These are phyloP conservation scores for Tanacetum coccineum DNA, from an alignment of 129 eudicot genomes.

Conservation along the genomic window DNA sequence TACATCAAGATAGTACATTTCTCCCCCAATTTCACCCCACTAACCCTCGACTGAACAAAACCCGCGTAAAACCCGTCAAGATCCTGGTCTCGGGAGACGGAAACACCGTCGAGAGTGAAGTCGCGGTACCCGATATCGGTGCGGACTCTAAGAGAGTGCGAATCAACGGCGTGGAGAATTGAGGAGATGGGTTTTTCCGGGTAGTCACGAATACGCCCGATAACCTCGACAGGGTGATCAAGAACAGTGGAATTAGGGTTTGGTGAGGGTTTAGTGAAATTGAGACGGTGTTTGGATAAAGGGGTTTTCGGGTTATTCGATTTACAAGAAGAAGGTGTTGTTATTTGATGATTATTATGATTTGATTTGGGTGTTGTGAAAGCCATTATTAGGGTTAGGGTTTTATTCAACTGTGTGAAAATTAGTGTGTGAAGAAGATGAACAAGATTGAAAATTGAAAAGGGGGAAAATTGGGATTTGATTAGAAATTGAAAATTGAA, in stretches of 20 bases:
- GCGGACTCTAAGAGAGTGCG: constrained; percentile 50
- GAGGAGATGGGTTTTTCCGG: constrained; percentile 53
- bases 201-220: constrained; percentile 73
- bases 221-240: constrained; percentile 91
- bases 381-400: constrained; percentile 29
- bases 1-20: constrained; percentile 95
- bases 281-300: constrained; percentile 48
- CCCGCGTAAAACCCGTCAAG: constrained; percentile 74
- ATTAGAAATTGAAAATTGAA: background rate
- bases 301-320: constrained; percentile 41
- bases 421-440: background rate
- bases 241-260: constrained; percentile 44
- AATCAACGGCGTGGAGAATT: constrained; percentile 36
- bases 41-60: constrained; percentile 65
- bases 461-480: background rate
- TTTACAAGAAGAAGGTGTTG: constrained; percentile 45
- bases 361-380: constrained; percentile 36
- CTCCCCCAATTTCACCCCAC: constrained; percentile 85
- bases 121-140: constrained; percentile 90
- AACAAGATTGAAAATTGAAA: background rate
- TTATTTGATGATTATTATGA: constrained; percentile 20
- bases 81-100: constrained; percentile 67
- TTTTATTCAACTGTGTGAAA: background rate
- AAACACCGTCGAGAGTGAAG: constrained; percentile 81
- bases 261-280: constrained; percentile 54